Evolutionary conservation across 192 early-diverging fungal genomes (phyloP).

Genomic region (Lobulomyces angularis): DNA sequence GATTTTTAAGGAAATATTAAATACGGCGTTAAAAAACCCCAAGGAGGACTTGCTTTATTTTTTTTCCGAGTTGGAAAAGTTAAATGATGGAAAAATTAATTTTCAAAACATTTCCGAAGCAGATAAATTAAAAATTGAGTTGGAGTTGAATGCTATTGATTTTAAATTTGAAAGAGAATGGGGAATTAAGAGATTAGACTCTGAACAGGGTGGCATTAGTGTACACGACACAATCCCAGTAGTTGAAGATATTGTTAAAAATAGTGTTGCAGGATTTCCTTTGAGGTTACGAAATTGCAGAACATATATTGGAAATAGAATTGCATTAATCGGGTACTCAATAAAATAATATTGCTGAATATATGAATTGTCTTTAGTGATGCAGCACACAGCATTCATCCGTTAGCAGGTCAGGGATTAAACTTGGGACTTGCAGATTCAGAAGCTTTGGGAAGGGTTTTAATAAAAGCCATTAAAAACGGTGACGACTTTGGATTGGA

Average conservation of each 20-base stretch:
- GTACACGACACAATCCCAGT: slow-evolving; percentile 35
- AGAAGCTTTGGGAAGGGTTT: slow-evolving; percentile 44
- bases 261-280: slow-evolving; percentile 69
- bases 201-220: too few species aligned
- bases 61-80: too few species aligned
- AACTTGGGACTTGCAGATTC: slow-evolving; percentile 88
- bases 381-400: slow-evolving; percentile 91
- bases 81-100: too few species aligned
- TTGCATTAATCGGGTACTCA: slow-evolving; percentile 75
- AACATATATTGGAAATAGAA: slow-evolving; percentile 58
- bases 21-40: too few species aligned
- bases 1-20: too few species aligned
- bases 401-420: slow-evolving; percentile 90
- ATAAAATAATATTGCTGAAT: not conserved
- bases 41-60: too few species aligned
- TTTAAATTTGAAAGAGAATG: too few species aligned
- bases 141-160: too few species aligned
- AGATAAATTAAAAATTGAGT: too few species aligned
- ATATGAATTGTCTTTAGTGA: slow-evolving; percentile 39
- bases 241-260: slow-evolving; percentile 48
- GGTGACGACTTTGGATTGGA: slow-evolving; percentile 86
- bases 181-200: too few species aligned
- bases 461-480: slow-evolving; percentile 47
- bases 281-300: slow-evolving; percentile 69
- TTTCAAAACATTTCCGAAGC: too few species aligned